phyloP scores from a whole-genome alignment of 495 filamentous ascomycete genomes.

The Podospora bellae-mahoneyi region DNA sequence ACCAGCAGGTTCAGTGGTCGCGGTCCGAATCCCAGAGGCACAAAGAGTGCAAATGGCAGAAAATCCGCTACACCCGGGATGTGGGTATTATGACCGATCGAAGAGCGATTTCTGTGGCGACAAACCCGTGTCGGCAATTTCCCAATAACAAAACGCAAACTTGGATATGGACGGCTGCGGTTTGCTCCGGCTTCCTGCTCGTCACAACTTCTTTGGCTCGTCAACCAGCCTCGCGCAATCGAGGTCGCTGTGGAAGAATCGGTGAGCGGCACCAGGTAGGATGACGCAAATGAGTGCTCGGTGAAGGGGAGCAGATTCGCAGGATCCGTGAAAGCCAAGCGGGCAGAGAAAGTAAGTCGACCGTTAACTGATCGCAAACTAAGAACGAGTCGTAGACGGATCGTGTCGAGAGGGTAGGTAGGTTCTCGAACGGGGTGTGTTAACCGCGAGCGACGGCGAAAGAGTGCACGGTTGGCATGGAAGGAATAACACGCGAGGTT shows the following conservation, averaged over 20 bases:
- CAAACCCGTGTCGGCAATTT: not conserved
- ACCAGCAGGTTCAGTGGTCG: not conserved
- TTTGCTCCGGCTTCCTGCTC: not conserved
- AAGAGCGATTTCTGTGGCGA: slow-evolving; percentile 12
- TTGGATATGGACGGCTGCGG: not conserved
- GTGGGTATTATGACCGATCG: slow-evolving; percentile 10
- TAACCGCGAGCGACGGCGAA: slow-evolving; percentile 10
- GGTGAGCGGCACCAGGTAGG: slow-evolving; percentile 8
- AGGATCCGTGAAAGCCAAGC: not conserved
- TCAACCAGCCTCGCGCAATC: not conserved
- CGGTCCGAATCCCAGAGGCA: not conserved
- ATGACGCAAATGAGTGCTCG: slow-evolving; percentile 1
- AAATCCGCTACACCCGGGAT: slow-evolving; percentile 10
- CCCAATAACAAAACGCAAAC: slow-evolving; percentile 8
- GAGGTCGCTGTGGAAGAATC: slow-evolving; percentile 1
- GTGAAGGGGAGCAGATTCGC: not conserved
- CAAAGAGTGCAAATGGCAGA: slow-evolving; percentile 3
- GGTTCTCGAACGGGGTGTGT: slow-evolving; percentile 8
- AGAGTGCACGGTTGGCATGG: slow-evolving; percentile 11
- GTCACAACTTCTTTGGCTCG: not conserved
- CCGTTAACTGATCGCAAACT: slow-evolving; percentile 1
- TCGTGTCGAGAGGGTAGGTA: slow-evolving; percentile 1
- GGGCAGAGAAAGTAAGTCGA: not conserved
- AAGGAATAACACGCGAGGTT: slow-evolving; percentile 14
- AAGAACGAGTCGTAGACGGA: not conserved